A percentile compares a stretch with the other conserved stretches of the same genome.
Evolutionary conservation across 106 monocot species (phyloP).

Genomic region (Dendrobium officinale): DNA sequence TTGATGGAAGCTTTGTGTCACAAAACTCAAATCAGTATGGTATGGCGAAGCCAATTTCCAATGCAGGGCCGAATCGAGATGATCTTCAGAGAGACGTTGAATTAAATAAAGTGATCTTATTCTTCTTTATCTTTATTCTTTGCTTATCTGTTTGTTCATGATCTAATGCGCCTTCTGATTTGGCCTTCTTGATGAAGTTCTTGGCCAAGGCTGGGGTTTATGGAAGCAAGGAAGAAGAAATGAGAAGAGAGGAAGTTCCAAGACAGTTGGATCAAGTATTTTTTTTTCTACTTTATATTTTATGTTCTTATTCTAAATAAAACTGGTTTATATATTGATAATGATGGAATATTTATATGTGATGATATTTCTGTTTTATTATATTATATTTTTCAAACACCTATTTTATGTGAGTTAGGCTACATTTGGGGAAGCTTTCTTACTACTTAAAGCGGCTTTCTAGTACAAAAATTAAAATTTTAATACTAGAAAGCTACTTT

Average conservation of each 20-base stretch:
- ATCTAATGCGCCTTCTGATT: neutral
- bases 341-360: too few relatives aligned
- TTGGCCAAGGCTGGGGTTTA: constrained; percentile 69
- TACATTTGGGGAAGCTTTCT: too few relatives aligned
- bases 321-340: too few relatives aligned
- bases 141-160: neutral
- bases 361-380: too few relatives aligned
- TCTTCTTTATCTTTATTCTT: neutral
- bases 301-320: too few relatives aligned
- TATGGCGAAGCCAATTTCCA: constrained; percentile 55
- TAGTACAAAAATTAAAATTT: too few relatives aligned
- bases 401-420: too few relatives aligned
- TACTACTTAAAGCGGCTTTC: too few relatives aligned
- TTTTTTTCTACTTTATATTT: neutral
- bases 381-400: too few relatives aligned
- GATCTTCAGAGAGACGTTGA: constrained; percentile 58
- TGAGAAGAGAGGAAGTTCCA: constrained; percentile 60
- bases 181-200: constrained; percentile 27
- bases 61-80: constrained; percentile 44
- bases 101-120: constrained; percentile 52
- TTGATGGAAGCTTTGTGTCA: neutral
- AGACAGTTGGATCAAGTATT: constrained; percentile 59
- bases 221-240: constrained; percentile 61
- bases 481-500: too few relatives aligned
- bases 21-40: constrained; percentile 20